These are phyloP conservation scores for Sporothrix euskadiensis DNA, from an alignment of 2,329 filamentous ascomycete species.

Conservation along the genomic window DNA sequence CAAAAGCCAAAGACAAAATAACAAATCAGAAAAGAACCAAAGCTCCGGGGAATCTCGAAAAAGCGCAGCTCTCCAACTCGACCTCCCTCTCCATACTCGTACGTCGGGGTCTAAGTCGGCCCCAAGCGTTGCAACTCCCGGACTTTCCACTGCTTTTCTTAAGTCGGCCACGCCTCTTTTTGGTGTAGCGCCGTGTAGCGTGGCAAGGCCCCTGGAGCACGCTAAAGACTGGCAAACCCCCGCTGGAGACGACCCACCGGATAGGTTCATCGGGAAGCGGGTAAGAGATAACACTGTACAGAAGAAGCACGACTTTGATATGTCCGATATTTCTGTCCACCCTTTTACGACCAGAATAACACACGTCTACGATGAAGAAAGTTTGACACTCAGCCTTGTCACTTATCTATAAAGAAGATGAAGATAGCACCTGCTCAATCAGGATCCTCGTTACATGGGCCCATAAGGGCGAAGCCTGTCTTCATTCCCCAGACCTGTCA, in stretches of 20 bases:
- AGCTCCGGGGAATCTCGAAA: neutral
- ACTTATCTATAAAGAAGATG: too few species aligned
- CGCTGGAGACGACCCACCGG: slow-evolving; percentile 1
- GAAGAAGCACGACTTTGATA: too few species aligned
- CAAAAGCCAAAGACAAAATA: neutral
- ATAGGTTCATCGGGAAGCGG: slow-evolving; percentile 25
- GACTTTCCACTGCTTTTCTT: neutral
- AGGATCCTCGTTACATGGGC: too few species aligned
- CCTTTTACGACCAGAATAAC: too few species aligned
- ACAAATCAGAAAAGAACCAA: neutral
- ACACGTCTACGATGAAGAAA: too few species aligned
- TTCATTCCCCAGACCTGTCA: too few species aligned
- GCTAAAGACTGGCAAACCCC: neutral
- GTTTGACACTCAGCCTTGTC: too few species aligned
- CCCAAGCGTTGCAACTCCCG: neutral
- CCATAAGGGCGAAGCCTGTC: too few species aligned
- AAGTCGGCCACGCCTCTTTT: neutral
- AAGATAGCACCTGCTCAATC: too few species aligned
- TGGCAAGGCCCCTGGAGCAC: neutral
- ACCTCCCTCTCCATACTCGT: neutral
- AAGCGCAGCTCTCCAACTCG: neutral
- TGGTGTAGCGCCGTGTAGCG: neutral
- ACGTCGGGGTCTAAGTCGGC: neutral
- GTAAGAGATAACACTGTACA: neutral
- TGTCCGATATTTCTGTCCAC: too few species aligned